Evolutionary conservation across 768 basidiomycete genomes (phyloP).

Genomic region (Termitomyces heimii): DNA sequence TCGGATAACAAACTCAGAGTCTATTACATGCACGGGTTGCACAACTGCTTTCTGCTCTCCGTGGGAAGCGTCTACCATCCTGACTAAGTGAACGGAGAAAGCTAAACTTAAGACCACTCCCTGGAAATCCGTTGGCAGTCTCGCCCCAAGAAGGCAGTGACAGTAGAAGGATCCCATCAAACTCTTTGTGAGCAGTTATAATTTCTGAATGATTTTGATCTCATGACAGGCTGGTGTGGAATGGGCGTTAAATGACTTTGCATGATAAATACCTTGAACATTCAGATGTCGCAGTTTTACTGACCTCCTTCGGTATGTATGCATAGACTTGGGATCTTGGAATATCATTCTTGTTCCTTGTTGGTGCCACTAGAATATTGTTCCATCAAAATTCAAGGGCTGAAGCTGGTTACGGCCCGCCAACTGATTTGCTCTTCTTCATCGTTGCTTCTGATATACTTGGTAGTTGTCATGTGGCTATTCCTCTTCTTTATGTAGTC

Average conservation of each 20-base stretch:
- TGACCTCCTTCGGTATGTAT: background rate
- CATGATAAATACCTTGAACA: background rate
- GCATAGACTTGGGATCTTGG: background rate
- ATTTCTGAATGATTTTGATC: conserved; percentile 67
- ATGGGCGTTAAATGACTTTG: conserved; percentile 40
- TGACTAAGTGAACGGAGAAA: conserved; percentile 35
- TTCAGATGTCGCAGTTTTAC: too few species aligned
- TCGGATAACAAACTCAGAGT: conserved; percentile 16
- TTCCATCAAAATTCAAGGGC: background rate
- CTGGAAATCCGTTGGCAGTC: conserved; percentile 52
- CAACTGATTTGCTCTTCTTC: background rate
- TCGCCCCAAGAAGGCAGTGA: conserved; percentile 48
- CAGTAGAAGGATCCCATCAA: conserved; percentile 55
- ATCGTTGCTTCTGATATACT: background rate
- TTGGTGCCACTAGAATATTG: background rate
- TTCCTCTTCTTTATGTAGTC: background rate
- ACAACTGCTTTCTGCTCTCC: conserved; percentile 29
- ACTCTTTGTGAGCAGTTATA: conserved; percentile 52
- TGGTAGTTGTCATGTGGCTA: background rate
- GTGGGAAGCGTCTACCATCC: conserved; percentile 48
- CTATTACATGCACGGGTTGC: conserved; percentile 31
- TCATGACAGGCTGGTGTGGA: conserved; percentile 6
- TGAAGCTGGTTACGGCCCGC: background rate
- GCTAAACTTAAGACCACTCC: too few species aligned
- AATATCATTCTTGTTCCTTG: background rate